Evolutionary conservation across 2,329 filamentous ascomycete genomes (phyloP), one percentile per base, ranked within the genome.

Genomic region (Cordyceps javanica): DNA sequence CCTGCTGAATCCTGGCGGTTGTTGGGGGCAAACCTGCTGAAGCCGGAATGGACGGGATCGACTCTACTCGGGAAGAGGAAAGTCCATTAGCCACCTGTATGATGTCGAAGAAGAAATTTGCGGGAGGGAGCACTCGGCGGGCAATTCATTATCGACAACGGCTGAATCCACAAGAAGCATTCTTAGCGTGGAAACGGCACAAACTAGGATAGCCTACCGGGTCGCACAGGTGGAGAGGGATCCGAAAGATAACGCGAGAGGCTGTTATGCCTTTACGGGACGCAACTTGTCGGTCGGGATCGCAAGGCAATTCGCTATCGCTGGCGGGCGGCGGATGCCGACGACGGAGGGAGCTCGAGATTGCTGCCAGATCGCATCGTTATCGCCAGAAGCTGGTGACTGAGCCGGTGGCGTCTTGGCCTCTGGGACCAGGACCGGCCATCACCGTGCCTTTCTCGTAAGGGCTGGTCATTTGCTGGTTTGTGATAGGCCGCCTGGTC

Each of bases 21-120:
- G 62, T 61, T 62, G 62, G 58, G 38, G 60, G 62, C 55, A 61
- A 64, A 65, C 64, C 63, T 65, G 64, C 64, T 66, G 64, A 66
- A 66, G 63, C 64, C 63, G 60, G 14, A 9, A 45, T 26, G 21
- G 42, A 9, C 5, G n/a, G 39, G 11, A 45, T 8, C 23, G 19
- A 26, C 45, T 34, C 41, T 54, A 25, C 13, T 42, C 16, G 34
- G 9, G 7, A 32, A 42, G 9, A 14, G 21, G 32, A 41, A 4
- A 10, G 21, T 1, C 3, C 25, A 50, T 50, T 34, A 34, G 30
- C 21, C 13, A 6, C 19, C 2, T 30, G 26, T 7, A 34, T 25
- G 16, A 50, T 23, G 30, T 21, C 23, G n/a, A 36, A 34, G 16
- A 19, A 13, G 30, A 49, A 25, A 21, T 11, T 9, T 32, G 30